Percentiles rank a stretch among this genome's conserved stretches.
Evolutionary conservation across 1,139 yeast genomes (phyloP).

Genomic region (Eremothecium coryli): DNA sequence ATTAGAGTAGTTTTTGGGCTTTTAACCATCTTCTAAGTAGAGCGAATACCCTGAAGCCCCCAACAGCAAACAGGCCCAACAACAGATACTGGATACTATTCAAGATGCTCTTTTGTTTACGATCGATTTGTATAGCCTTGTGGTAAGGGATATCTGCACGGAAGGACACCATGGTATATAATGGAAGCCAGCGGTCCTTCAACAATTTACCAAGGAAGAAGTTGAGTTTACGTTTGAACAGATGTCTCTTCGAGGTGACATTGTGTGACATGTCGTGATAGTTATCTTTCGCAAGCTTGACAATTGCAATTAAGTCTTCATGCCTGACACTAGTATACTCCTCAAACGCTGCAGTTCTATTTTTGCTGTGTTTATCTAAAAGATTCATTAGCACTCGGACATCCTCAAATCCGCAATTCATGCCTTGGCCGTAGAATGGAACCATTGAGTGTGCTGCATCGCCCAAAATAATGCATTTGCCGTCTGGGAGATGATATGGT

Average conservation of each 20-base stretch:
- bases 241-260: slow-evolving; percentile 57
- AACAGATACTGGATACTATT: slow-evolving; percentile 15
- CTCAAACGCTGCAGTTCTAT: slow-evolving; percentile 44
- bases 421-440: slow-evolving; percentile 94
- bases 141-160: slow-evolving; percentile 75
- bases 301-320: slow-evolving; percentile 63
- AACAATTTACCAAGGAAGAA: slow-evolving; percentile 48
- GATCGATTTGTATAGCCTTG: slow-evolving; percentile 50
- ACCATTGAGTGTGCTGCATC: slow-evolving; percentile 98
- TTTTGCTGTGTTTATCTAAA: slow-evolving; percentile 38
- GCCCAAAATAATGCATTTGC: slow-evolving; percentile 64
- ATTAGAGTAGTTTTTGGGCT: no score
- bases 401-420: slow-evolving; percentile 95
- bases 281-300: slow-evolving; percentile 70
- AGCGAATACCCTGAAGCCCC: background rate
- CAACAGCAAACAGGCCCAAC: background rate
- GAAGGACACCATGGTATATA: slow-evolving; percentile 89
- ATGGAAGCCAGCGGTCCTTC: slow-evolving; percentile 66
- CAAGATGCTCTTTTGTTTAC: slow-evolving; percentile 40
- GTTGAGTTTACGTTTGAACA: slow-evolving; percentile 62
- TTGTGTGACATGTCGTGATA: slow-evolving; percentile 83
- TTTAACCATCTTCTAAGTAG: background rate
- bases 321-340: slow-evolving; percentile 51
- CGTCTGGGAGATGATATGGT: slow-evolving; percentile 56
- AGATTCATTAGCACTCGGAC: slow-evolving; percentile 56